Conservation (phyloP, 192 early-diverging fungal species). For the Coemansia sp. region DNA sequence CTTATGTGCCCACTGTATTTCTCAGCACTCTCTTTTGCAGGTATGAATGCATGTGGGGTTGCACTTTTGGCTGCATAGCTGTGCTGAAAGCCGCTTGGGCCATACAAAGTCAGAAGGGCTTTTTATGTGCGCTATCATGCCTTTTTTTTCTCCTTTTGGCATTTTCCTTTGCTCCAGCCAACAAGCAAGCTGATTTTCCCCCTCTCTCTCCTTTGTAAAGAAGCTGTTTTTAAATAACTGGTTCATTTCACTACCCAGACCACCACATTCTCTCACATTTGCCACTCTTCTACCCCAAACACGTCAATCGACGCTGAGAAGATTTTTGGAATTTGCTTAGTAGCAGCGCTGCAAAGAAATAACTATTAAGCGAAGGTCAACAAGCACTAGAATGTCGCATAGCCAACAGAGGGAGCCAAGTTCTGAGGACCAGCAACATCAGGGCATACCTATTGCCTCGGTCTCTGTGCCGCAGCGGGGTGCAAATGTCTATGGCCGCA, state of each 20-base stretch:
- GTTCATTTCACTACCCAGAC: neutral
- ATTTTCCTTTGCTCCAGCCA: neutral
- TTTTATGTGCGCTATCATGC: neutral
- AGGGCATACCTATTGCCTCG: constrained; percentile 28
- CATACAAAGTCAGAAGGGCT: neutral
- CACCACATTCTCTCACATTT: neutral
- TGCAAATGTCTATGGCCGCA: neutral
- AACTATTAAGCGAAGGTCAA: neutral
- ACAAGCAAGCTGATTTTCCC: constrained; percentile 2
- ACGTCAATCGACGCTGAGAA: neutral
- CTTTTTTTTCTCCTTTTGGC: constrained; percentile 7
- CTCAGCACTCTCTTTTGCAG: neutral
- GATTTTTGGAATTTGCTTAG: neutral
- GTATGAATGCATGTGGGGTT: neutral
- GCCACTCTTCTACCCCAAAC: neutral
- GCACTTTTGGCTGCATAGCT: neutral
- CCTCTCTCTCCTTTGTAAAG: neutral
- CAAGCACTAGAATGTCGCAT: constrained; percentile 24
- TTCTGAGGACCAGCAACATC: constrained; percentile 12
- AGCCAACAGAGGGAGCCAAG: constrained; percentile 12
- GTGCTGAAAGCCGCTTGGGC: neutral
- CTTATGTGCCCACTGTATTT: no score
- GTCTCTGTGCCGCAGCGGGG: constrained; percentile 9
- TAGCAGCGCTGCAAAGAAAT: neutral
- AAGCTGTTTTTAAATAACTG: neutral